These are phyloP conservation scores for Chrysosphaeria jannelii DNA, from an alignment of 2,329 filamentous ascomycete species.

Conservation along the genomic window DNA sequence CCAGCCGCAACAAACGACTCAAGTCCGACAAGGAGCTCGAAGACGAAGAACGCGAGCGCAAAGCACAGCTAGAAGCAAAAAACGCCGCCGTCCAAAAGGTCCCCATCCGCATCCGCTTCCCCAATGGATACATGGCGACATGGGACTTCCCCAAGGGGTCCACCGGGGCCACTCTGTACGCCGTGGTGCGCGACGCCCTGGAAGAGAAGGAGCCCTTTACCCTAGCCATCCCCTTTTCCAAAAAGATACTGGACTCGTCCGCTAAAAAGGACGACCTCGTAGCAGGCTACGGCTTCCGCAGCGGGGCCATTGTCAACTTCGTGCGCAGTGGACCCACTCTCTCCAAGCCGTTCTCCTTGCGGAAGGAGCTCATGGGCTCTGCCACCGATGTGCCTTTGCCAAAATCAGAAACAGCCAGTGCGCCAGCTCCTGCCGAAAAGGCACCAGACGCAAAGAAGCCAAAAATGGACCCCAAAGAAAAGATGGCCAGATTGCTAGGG, in stretches of 20 bases:
- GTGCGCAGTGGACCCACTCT: no score
- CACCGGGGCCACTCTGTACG: constrained; percentile 42
- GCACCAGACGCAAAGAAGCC: no score
- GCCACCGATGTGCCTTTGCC: no score
- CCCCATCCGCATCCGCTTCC: constrained; percentile 56
- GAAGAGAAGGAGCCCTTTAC: constrained; percentile 36
- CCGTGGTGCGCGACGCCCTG: constrained; percentile 43
- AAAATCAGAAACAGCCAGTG: no score
- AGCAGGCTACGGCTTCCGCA: constrained; percentile 35
- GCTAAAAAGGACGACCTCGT: constrained; percentile 27
- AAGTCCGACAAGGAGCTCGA: constrained; percentile 59
- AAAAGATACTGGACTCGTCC: constrained; percentile 15
- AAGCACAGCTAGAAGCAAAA: constrained; percentile 20
- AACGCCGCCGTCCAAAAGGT: constrained; percentile 36
- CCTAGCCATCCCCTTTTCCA: constrained; percentile 30
- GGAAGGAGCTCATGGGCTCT: no score
- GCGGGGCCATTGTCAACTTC: constrained; percentile 45
- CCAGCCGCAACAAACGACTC: constrained; percentile 42
- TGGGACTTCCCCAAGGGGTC: constrained; percentile 37
- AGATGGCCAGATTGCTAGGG: no score
- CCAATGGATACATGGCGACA: constrained; percentile 53
- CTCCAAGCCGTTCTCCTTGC: no score
- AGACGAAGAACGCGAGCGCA: constrained; percentile 32
- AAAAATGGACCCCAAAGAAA: no score
- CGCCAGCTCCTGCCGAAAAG: no score